Evolutionary conservation across 148 eudicot species (phyloP).

Genomic region (Chenopodium album): DNA sequence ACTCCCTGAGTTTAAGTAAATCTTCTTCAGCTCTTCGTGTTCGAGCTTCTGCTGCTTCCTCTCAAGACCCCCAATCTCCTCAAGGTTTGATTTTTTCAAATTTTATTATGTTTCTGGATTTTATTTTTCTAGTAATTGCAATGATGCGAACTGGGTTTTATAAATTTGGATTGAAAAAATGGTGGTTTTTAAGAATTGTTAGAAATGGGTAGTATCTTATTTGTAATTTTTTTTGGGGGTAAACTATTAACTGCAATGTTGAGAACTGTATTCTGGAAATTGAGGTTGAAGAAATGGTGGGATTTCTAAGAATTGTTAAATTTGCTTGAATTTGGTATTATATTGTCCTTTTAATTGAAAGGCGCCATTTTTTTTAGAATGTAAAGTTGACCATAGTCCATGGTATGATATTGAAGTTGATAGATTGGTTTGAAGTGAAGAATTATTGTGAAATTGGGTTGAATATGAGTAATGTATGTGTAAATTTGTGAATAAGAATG

Average conservation of each 20-base stretch:
- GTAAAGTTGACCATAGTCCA: not conserved
- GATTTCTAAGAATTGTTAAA: not conserved
- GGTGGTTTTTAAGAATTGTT: not conserved
- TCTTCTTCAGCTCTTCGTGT: conserved; percentile 18
- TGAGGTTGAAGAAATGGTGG: not conserved
- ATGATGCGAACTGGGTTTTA: not conserved
- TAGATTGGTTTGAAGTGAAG: not conserved
- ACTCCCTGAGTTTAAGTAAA: not conserved
- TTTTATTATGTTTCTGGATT: not conserved
- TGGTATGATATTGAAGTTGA: not conserved
- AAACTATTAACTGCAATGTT: not conserved
- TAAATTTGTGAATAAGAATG: not conserved
- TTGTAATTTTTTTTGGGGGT: not conserved
- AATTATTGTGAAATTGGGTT: not conserved
- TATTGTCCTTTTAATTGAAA: not conserved
- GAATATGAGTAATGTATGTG: not conserved
- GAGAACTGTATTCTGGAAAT: not conserved
- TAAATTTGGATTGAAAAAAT: conserved; percentile 1
- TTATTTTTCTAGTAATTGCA: not conserved
- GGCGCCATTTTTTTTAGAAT: not conserved
- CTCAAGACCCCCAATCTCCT: conserved; percentile 18
- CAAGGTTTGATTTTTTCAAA: conserved; percentile 20
- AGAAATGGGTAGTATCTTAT: too few relatives aligned
- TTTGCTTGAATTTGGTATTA: not conserved
- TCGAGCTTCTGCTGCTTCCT: conserved; percentile 33